Evolutionary conservation across 2,329 filamentous ascomycete genomes (phyloP).

Genomic region (Neofusicoccum ribis): DNA sequence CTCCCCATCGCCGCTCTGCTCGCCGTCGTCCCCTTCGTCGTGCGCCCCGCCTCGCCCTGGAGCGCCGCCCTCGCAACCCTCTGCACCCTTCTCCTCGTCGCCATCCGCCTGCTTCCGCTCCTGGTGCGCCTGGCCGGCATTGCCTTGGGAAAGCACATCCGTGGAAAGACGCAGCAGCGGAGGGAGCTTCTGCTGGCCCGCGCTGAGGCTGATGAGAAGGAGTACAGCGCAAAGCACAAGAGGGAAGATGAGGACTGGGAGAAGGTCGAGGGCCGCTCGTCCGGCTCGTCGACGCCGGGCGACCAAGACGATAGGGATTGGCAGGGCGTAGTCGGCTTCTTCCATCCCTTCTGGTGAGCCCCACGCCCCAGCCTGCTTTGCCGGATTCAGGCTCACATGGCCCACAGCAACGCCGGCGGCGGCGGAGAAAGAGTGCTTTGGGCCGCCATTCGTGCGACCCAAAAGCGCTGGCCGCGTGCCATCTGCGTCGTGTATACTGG

Average conservation of each 20-base stretch:
- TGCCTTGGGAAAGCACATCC: slow-evolving; percentile 33
- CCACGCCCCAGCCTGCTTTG: neutral
- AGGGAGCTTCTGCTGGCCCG: slow-evolving; percentile 36
- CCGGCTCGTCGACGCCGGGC: slow-evolving; percentile 47
- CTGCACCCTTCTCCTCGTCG: slow-evolving; percentile 22
- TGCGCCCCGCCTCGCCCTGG: slow-evolving; percentile 19
- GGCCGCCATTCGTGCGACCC: slow-evolving; percentile 90
- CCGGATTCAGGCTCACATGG: slow-evolving; percentile 25
- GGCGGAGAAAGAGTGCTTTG: slow-evolving; percentile 95
- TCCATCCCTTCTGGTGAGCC: slow-evolving; percentile 89
- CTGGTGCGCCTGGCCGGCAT: slow-evolving; percentile 31
- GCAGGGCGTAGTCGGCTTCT: slow-evolving; percentile 89
- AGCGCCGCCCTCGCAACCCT: slow-evolving; percentile 14
- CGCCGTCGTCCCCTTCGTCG: slow-evolving; percentile 30
- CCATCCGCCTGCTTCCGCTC: slow-evolving; percentile 30
- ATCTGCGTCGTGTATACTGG: slow-evolving; percentile 94
- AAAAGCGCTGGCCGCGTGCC: slow-evolving; percentile 82
- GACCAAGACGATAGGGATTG: slow-evolving; percentile 60
- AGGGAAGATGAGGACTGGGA: slow-evolving; percentile 67
- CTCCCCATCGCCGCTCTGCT: slow-evolving; percentile 20
- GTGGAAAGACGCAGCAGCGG: slow-evolving; percentile 33
- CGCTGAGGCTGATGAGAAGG: slow-evolving; percentile 33
- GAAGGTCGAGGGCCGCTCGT: slow-evolving; percentile 59
- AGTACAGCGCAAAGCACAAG: slow-evolving; percentile 25
- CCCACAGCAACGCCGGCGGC: slow-evolving; percentile 83